These are phyloP conservation scores for Aquilaria sinensis DNA, from an alignment of 345 rosid species.

Conservation along the genomic window DNA sequence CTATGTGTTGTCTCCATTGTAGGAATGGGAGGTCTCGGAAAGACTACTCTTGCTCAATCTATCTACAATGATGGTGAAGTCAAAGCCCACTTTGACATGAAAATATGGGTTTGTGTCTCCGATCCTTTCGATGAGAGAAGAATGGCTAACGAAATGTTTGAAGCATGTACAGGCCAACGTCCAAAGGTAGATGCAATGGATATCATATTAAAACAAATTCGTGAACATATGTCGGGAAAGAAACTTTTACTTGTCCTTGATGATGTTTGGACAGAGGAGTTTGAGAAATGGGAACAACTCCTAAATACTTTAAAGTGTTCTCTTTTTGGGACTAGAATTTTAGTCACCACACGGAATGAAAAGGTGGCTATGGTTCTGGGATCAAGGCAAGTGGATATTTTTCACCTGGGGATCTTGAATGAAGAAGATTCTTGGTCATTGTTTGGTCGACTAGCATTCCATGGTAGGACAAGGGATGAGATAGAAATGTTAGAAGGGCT, in stretches of 20 bases:
- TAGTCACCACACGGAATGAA: constrained; percentile 15
- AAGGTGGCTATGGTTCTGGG: constrained; percentile 8
- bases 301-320: background rate
- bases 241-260: constrained; percentile 18
- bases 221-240: background rate
- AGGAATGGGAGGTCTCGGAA: constrained; percentile 20
- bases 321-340: constrained; percentile 4
- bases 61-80: constrained; percentile 6
- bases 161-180: background rate
- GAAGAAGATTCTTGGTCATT: constrained; percentile 16
- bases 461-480: constrained; percentile 1
- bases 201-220: background rate
- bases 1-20: constrained; percentile 6
- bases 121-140: constrained; percentile 11
- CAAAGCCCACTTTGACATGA: constrained; percentile 5
- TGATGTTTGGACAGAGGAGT: constrained; percentile 18
- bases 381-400: background rate
- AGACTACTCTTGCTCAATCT: constrained; percentile 16
- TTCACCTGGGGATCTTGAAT: background rate
- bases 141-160: constrained; percentile 12
- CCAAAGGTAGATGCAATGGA: background rate
- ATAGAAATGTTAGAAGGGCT: background rate
- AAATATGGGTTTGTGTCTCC: constrained; percentile 19
- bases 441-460: constrained; percentile 6
- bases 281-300: constrained; percentile 11